Evolutionary conservation across 345 rosid species (phyloP), one percentile per base, ranked within the genome.

Genomic region (Ricinus communis): DNA sequence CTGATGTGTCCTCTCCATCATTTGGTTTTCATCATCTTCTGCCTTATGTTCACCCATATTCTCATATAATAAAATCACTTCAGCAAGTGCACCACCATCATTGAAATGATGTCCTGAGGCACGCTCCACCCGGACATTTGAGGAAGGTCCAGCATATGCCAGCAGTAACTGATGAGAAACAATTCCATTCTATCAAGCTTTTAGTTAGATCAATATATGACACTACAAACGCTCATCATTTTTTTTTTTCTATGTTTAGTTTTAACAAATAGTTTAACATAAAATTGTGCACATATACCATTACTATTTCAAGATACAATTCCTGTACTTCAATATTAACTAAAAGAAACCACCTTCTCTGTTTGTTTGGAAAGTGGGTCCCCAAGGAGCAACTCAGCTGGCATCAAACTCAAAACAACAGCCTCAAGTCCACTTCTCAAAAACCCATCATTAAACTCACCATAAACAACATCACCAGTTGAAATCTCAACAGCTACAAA

Each of bases 131-230:
- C 97, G 87, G 60, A 91, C 81, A 76, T 87, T 88, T 75, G 97
- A 91, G 60, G 97, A 82, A 62, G 98, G 91, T 76, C 98, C 98
- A 76, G 96, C 94, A 83, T 88, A 80, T 45, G 93, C 86, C 70
- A 87, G 50, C 9, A 94, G 77, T 71, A 88, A 76, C 98, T 94
- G 79, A 69, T 24, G 62, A 71, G 18, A 65, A 30, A 67, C 51
- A 41, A 22, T 5, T 21, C 52, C 70, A 59, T 24, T 46, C 31
- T 3, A 51, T 74, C 70, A 75, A n/a, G 71, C 25, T 65, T 64
- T 51, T 31, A 33, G 12, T 27, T 7, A 19, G 36, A 43, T 46
- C 54, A 15, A 3, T 49, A 36, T n/a, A 30, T 54, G 38, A 65
- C 40, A 47, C 49, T 38, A 10, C 12, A 43, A 33, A 53, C 0